Conservation (phyloP, 2,329 filamentous ascomycete species). For the Aureobasidium sp. region DNA sequence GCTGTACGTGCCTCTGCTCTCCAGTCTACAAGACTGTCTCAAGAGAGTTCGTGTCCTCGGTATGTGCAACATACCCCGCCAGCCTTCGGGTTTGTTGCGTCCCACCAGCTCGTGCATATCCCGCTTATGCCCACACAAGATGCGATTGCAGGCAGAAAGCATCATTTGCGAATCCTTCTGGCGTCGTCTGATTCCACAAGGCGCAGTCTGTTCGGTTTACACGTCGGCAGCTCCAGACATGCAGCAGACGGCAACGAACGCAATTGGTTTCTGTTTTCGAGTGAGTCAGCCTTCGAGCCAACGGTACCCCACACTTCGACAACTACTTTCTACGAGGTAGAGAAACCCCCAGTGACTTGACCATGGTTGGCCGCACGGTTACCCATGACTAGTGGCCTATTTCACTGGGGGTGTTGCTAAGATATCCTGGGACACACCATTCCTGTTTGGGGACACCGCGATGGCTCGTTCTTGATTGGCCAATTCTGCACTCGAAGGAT, state of each 20-base stretch:
- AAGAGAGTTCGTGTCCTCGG: background rate
- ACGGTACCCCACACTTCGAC: background rate
- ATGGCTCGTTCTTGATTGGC: background rate
- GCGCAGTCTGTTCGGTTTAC: background rate
- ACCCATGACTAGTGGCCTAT: background rate
- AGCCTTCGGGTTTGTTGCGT: background rate
- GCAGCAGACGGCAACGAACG: background rate
- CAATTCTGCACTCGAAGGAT: background rate
- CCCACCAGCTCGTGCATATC: background rate
- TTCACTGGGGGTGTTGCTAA: background rate
- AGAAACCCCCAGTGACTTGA: background rate
- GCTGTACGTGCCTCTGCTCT: background rate
- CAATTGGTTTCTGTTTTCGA: background rate
- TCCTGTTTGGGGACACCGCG: conserved; percentile 3
- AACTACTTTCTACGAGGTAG: background rate
- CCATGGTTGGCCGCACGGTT: background rate
- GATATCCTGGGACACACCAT: background rate
- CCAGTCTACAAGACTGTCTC: background rate
- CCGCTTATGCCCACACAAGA: too few relatives aligned
- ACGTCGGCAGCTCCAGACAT: background rate
- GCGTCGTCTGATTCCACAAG: background rate
- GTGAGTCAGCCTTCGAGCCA: conserved; percentile 1
- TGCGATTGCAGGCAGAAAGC: background rate
- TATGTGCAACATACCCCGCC: background rate
- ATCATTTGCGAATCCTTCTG: background rate